Conservation (phyloP, 371 early-diverging fungal species). For the Mucor saturninus region DNA sequence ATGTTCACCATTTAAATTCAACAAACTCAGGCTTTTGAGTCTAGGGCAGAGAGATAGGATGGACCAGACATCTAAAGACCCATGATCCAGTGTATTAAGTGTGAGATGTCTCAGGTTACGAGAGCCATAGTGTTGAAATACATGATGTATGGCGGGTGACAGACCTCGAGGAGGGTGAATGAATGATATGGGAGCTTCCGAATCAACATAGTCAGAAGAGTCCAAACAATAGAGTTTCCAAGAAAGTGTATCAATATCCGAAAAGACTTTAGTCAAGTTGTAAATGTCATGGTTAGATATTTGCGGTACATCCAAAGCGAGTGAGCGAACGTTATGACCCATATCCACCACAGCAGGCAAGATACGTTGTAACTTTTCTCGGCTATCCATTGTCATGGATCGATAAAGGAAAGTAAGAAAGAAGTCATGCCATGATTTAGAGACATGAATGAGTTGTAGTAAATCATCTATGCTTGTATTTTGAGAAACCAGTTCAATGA, state of each 20-base stretch:
- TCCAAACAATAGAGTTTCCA: constrained; percentile 16
- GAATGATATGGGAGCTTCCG: constrained; percentile 10
- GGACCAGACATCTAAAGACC: constrained; percentile 14
- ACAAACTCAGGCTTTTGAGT: constrained; percentile 10
- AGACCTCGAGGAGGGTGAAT: constrained; percentile 23
- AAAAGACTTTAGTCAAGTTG: constrained; percentile 1
- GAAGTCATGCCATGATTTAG: constrained; percentile 21
- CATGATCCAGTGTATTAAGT: neutral
- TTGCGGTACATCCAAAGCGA: constrained; percentile 7
- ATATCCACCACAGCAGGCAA: constrained; percentile 4
- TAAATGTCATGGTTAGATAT: neutral
- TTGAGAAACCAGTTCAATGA: constrained; percentile 17
- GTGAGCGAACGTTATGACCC: constrained; percentile 10
- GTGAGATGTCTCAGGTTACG: constrained; percentile 1
- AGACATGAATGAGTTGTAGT: constrained; percentile 18
- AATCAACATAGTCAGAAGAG: constrained; percentile 1
- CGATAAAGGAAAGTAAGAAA: constrained; percentile 17
- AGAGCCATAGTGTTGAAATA: constrained; percentile 16
- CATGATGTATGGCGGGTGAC: neutral
- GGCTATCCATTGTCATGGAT: constrained; percentile 1
- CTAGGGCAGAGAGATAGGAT: constrained; percentile 14
- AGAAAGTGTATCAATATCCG: constrained; percentile 12
- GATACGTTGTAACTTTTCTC: constrained; percentile 4
- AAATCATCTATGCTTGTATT: constrained; percentile 10
- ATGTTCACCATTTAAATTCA: constrained; percentile 17